Base-by-base conservation (phyloP, 75 land plant species). In the Adiantum capillusveneris region DNA sequence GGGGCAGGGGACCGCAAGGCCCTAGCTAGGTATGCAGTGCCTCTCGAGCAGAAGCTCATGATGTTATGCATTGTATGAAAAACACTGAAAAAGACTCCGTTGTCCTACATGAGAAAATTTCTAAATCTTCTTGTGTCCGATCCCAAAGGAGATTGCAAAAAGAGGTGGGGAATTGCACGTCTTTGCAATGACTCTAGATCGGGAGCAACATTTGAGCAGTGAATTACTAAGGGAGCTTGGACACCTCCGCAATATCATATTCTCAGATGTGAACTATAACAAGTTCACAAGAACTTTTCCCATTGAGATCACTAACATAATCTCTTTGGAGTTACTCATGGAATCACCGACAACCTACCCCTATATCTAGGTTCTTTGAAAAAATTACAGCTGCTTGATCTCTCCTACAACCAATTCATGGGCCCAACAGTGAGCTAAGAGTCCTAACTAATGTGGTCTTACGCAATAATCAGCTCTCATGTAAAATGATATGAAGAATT, bases 161-260 rank as follows among this genome's bases (percentile, higher is more conserved):
- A 6, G 68, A 69, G 55, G 75, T 90, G 9, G 71, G 84, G 0
- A 73, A 76, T 16, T 80, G 86, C 53, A 62, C 64, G 45, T 73
- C 81, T 13, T 58, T 91, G 46, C 75, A 79, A 44, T 64, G 97
- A 14, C 58, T 91, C 44, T 78, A 93, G 53, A 74, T 91, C 31
- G 84, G 84, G 18, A 76, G 84, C 56, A 91, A 91, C 76, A 68
- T 53, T 81, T 91, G 27, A 72, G 73, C 2, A 93, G 97, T 20
- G 65, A 56, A 29, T 81, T 91, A 29, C 97, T 93, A 0, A 52
- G 52, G 20, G 81, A 80, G 58, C 66, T 91, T 34, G 93, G 93
- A 12, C 66, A 64, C 44, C 68, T 91, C 54, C 80, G 78, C 56
- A 86, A 78, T 51, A 75, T 90, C 5, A 74, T 75, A 22, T 90